Base-by-base conservation (phyloP, 2,329 filamentous ascomycete species). In the Trichoderma sp. region DNA sequence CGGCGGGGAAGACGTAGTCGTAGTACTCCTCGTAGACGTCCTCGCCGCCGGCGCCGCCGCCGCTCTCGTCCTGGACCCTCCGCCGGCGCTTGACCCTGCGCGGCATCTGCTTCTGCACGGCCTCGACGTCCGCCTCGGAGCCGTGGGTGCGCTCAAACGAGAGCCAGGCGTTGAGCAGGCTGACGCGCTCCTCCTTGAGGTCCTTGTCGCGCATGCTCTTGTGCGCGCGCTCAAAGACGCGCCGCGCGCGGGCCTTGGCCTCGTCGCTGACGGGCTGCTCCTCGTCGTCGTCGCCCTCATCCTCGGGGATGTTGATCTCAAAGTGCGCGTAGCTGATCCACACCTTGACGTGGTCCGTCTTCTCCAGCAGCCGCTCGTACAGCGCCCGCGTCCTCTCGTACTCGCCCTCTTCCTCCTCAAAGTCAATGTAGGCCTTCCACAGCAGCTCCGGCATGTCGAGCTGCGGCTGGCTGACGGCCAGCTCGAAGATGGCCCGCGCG, bases 311-410 rank as follows among this genome's bases (percentile, higher is more conserved):
- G 75, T 95, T 94, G 80, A 98, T 92, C 78, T 99, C 95, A 74
- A 99, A 98, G 76, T 96, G 91, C n/a, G 95, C 95, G 79, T 94
- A 99, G 76, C 91, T 94, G 77, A 95, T 96, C 95, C 95, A 99
- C 67, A 99, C 95, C 82, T 98, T 99, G 82, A 97, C 93, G 74
- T 99, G 95, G 73, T 95, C 90, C n/a, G 95, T 97, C 87, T 96
- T 97, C 73, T 92, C 83, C 50, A 99, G 84, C 14, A 99, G 84
- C 7, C 94, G 87, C 80, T 98, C 94, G 79, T 98, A 99, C 51
- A 99, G 81, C 3, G 81, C 80, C 56, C 95, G 85, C 5, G 93
- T 92, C 56, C 88, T 84, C 61, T 93, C 92, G 77, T 94, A 97
- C 77, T 97, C 92, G 72, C 89, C 91, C 77, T 97, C 92, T 72